phyloP scores from a whole-genome alignment of 192 early-diverging fungal species.

The Backusella tuberculispora region DNA sequence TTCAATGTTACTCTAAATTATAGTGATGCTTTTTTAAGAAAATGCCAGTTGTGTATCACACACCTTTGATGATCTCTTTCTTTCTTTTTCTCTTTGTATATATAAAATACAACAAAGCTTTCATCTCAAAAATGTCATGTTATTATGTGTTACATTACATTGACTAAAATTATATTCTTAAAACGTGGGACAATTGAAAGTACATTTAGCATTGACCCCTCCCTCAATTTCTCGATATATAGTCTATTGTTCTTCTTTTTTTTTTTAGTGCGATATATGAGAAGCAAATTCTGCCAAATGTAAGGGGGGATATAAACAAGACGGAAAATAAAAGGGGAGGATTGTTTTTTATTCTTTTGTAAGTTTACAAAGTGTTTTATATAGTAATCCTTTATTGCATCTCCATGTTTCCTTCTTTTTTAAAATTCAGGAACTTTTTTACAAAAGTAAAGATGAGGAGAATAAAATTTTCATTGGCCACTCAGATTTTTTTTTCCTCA shows the following conservation, averaged over 20 bases:
- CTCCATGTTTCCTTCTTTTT: background rate
- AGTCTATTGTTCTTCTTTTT: background rate
- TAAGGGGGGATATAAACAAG: background rate
- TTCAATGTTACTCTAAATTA: too few relatives aligned
- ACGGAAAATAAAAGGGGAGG: background rate
- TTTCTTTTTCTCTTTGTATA: background rate
- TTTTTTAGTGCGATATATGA: background rate
- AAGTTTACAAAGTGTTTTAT: background rate
- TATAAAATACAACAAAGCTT: background rate
- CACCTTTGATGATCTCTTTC: background rate
- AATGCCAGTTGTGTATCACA: background rate
- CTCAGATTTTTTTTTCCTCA: background rate
- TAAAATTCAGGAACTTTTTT: background rate
- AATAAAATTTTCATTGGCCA: constrained; percentile 14
- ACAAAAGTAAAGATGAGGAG: background rate
- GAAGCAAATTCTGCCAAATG: background rate
- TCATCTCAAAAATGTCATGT: background rate
- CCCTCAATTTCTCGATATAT: background rate
- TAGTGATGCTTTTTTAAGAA: too few relatives aligned
- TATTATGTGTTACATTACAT: constrained; percentile 1
- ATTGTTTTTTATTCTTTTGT: background rate
- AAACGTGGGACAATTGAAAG: background rate
- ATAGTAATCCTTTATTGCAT: background rate
- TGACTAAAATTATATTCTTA: constrained; percentile 1
- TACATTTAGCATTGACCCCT: constrained; percentile 1